Base-by-base conservation (phyloP, 208 protist genomes). In the Spongospora subterranea region DNA sequence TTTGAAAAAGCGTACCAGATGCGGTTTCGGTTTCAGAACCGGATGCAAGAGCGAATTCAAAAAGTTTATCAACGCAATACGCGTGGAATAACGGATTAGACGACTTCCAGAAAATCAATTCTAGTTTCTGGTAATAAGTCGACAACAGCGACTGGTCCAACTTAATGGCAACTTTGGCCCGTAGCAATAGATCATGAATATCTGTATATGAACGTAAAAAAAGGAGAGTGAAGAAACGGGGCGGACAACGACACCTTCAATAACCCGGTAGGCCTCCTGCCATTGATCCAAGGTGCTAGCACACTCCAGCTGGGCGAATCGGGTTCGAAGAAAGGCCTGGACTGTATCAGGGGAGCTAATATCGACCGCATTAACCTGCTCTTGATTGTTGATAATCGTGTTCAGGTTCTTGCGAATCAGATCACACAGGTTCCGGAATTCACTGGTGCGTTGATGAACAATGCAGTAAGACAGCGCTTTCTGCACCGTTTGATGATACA, bases 271-370 rank as follows among this genome's bases (percentile, higher is more conserved):
- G 35, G 71, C 71, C 40, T 82, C 71, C 71, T 82, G 71, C 71
- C 71, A 82, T 6, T 40, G 40, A 35, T 82, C 71, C 35, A 82
- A 43, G 17, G 71, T 39, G 11, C 17, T 40, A 35, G 71, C 71
- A 82, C 71, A 82, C n/a, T 82, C 71, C 35, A 82, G 71, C 71
- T 82, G 71, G 71, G 71, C 71, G 71, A 82, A 82, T 82, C 71
- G 71, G 11, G 71, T 82, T 20, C n/a, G 6, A 6, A 82, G n/a
- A 43, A 40, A 82, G 17, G 71, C 71, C 71, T 82, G 71, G 35
- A 82, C 35, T 39, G n/a, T 82, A 6, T 82, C 71, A n/a, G 71
- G 71, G 35, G n/a, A 6, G 35, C 35, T 45, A 35, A 82, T 82
- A 82, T 82, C 71, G 6, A 82, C 71, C 6, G 71, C 6, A 35